These are phyloP conservation scores for Fusarium sp. DNA, from an alignment of 2,329 filamentous ascomycete genomes.

Conservation along the genomic window DNA sequence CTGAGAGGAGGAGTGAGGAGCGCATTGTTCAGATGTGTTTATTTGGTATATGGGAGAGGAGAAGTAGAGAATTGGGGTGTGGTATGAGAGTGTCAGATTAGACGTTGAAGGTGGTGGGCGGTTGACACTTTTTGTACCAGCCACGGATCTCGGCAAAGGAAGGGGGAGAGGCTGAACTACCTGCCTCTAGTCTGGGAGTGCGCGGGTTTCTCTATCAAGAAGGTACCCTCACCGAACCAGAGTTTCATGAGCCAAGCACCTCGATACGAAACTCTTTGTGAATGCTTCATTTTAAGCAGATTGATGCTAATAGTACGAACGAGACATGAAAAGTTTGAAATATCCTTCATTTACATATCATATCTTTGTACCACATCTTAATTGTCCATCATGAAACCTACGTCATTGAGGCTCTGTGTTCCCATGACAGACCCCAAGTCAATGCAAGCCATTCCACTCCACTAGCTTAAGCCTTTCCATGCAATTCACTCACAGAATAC, in stretches of 20 bases:
- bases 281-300: not conserved
- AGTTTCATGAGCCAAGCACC: not conserved
- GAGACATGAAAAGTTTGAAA: no score
- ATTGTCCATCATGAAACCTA: constrained; percentile 31
- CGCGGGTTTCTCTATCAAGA: not conserved
- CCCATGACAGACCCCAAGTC: constrained; percentile 21
- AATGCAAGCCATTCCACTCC: constrained; percentile 1
- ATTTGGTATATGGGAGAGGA: not conserved
- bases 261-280: accelerated
- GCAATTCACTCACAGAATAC: not conserved
- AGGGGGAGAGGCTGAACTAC: constrained; percentile 19
- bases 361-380: not conserved
- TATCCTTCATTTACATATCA: not conserved
- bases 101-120: constrained; percentile 16
- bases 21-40: constrained; percentile 49
- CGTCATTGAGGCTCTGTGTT: constrained; percentile 38
- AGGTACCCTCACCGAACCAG: not conserved
- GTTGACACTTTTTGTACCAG: constrained; percentile 39
- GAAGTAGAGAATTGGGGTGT: not conserved
- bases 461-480: not conserved
- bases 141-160: constrained; percentile 28
- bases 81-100: not conserved
- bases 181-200: not conserved
- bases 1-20: constrained; percentile 48
- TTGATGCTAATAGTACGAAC: no score